Percentiles rank a stretch among this genome's conserved stretches.
phyloP scores from a whole-genome alignment of 352 stramenopile genomes.

The Globisporangium sylvaticum region DNA sequence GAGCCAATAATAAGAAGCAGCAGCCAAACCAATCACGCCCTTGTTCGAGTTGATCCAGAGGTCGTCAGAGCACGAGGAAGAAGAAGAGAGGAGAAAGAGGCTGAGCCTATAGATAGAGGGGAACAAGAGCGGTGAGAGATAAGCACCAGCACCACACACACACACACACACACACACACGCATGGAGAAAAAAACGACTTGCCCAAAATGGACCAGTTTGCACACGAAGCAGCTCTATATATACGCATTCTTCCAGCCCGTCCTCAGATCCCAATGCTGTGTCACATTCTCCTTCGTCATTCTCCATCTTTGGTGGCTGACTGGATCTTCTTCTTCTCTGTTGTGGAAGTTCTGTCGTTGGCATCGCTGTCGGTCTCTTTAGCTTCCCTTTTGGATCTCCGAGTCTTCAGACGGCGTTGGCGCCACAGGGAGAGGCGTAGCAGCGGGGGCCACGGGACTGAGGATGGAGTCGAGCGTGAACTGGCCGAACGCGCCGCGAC shows the following conservation, averaged over 20 bases:
- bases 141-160: not conserved
- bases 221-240: not conserved
- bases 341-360: not conserved
- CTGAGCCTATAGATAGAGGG: not conserved
- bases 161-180: not conserved
- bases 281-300: not conserved
- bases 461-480: constrained; percentile 75
- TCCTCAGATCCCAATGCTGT: not conserved
- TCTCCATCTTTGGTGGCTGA: not conserved
- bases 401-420: not conserved
- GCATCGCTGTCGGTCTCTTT: not conserved
- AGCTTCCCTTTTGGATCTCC: not conserved
- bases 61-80: not conserved
- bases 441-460: not conserved
- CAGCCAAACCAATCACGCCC: not conserved
- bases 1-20: not conserved
- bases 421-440: no score
- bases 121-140: not conserved
- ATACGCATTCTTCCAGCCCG: not conserved
- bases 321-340: not conserved
- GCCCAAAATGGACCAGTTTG: not conserved
- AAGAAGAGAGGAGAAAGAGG: not conserved
- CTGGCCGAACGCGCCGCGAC: constrained; percentile 69
- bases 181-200: not conserved
- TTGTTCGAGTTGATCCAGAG: not conserved